Evolutionary conservation across 2,329 filamentous ascomycete species (phyloP).

Genomic region (Mycosphaerella sp.): DNA sequence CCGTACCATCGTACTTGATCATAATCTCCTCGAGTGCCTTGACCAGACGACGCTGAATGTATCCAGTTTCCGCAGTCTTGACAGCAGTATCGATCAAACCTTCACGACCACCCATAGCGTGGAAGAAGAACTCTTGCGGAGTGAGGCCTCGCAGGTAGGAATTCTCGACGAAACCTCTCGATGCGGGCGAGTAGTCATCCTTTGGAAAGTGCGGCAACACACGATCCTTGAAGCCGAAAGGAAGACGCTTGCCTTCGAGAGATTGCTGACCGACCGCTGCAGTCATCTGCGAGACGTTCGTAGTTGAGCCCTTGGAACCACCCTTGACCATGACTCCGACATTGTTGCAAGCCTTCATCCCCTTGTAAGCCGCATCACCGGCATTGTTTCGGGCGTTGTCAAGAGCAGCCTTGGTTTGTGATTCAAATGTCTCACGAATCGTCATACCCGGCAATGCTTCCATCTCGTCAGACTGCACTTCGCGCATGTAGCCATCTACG

Average conservation of each 20-base stretch:
- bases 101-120: slow-evolving; percentile 99
- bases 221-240: slow-evolving; percentile 97
- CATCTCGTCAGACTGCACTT: slow-evolving; percentile 78
- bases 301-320: slow-evolving; percentile 96
- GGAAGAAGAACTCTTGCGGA: slow-evolving; percentile 97
- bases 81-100: slow-evolving; percentile 99
- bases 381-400: slow-evolving; percentile 96
- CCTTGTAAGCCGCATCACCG: slow-evolving; percentile 84
- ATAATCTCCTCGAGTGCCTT: slow-evolving; percentile 98
- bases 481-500: slow-evolving; percentile 66
- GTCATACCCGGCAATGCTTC: slow-evolving; percentile 98
- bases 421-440: slow-evolving; percentile 95
- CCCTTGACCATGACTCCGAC: slow-evolving; percentile 94
- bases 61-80: slow-evolving; percentile 98
- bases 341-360: slow-evolving; percentile 93
- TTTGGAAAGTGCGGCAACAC: slow-evolving; percentile 98
- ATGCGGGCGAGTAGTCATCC: slow-evolving; percentile 96
- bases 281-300: slow-evolving; percentile 99
- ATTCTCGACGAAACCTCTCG: slow-evolving; percentile 96
- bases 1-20: slow-evolving; percentile 94
- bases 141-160: slow-evolving; percentile 95
- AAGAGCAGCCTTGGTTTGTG: slow-evolving; percentile 86
- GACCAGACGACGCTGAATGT: slow-evolving; percentile 96
- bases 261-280: slow-evolving; percentile 97
- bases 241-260: slow-evolving; percentile 97